These are phyloP conservation scores for Magnusiomyces ingens DNA, from an alignment of 1,139 yeast genomes.

Conservation along the genomic window DNA sequence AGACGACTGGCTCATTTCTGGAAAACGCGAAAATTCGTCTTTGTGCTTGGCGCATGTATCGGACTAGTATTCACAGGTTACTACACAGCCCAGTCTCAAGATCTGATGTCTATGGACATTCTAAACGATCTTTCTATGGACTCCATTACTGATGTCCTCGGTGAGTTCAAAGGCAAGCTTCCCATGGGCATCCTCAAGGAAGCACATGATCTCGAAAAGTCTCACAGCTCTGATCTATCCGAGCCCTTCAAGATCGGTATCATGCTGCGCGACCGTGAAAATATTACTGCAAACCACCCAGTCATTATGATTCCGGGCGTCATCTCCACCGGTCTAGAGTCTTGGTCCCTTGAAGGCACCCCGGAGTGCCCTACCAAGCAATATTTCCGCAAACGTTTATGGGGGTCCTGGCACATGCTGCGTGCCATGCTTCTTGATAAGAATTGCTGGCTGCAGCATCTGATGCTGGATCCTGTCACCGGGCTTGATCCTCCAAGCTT, in stretches of 20 bases:
- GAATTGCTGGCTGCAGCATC: conserved; percentile 86
- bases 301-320: conserved; percentile 96
- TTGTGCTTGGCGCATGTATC: conserved; percentile 50
- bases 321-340: conserved; percentile 87
- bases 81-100: conserved; percentile 45
- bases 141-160: conserved; percentile 28
- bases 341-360: conserved; percentile 76
- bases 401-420: conserved; percentile 97
- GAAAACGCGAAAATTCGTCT: conserved; percentile 4
- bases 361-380: conserved; percentile 76
- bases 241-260: conserved; percentile 70
- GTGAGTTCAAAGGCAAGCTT: conserved; percentile 36
- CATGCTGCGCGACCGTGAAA: conserved; percentile 44
- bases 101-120: conserved; percentile 41
- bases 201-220: conserved; percentile 47
- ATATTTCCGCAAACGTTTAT: conserved; percentile 82
- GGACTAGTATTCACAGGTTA: conserved; percentile 64
- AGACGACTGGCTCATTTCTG: background rate
- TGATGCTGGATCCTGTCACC: conserved; percentile 81
- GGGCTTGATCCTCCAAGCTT: conserved; percentile 87
- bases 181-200: conserved; percentile 61
- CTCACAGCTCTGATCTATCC: conserved; percentile 21
- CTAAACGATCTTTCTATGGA: conserved; percentile 51
- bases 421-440: conserved; percentile 88
- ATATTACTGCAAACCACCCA: conserved; percentile 39